A percentile compares a stretch with the other conserved stretches of the same genome.
Evolutionary conservation across 805 yeast genomes (phyloP).

Genomic region (Babjeviella inositovora): DNA sequence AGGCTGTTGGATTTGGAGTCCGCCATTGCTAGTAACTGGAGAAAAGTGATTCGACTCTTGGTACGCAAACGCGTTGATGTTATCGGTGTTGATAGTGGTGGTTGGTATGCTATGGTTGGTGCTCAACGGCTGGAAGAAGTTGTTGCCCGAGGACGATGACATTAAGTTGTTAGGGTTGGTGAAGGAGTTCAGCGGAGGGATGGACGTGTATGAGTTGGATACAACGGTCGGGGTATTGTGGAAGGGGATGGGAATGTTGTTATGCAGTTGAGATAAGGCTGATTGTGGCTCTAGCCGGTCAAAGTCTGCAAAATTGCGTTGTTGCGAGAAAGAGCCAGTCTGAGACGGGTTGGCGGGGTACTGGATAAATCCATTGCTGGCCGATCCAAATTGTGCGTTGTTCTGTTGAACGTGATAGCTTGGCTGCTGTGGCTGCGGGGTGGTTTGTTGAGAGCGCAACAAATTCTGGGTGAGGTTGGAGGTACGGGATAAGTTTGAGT

Average conservation of each 20-base stretch:
- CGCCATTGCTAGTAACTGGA: no score
- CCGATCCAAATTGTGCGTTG: no score
- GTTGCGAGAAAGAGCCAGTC: no score
- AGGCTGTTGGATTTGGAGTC: no score
- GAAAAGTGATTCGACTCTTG: no score
- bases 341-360: conserved; percentile 1
- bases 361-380: no score
- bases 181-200: conserved; percentile 6
- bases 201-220: conserved; percentile 23
- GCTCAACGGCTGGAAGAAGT: conserved; percentile 2
- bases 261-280: no score
- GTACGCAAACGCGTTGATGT: no score
- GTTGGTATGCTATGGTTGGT: no score
- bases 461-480: conserved; percentile 8
- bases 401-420: neutral
- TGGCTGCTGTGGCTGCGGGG: conserved; percentile 1
- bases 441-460: conserved; percentile 4
- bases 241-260: conserved; percentile 14
- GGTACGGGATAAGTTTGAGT: neutral
- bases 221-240: conserved; percentile 33
- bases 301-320: no score
- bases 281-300: conserved; percentile 1
- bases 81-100: conserved; percentile 1
- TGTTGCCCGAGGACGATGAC: conserved; percentile 1
- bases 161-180: neutral